phyloP scores from a whole-genome alignment of 1,284 basidiomycete species.

The Malassezia yamatoensis region DNA sequence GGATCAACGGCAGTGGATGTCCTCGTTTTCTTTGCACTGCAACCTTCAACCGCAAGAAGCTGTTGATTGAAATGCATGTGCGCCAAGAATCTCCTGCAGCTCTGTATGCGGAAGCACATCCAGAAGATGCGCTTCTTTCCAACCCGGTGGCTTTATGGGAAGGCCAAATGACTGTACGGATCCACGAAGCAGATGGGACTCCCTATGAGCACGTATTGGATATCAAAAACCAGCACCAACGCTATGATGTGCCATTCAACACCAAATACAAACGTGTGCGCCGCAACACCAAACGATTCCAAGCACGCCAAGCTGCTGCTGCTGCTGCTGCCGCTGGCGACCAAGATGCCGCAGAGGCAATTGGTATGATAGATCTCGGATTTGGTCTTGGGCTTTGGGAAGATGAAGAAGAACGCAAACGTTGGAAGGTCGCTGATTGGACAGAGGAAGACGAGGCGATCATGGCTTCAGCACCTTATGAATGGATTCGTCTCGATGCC shows the following conservation, averaged over 20 bases:
- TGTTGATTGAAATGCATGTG: conserved; percentile 92
- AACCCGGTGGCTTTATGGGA: conserved; percentile 51
- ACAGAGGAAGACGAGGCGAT: conserved; percentile 86
- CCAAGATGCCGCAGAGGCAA: conserved; percentile 71
- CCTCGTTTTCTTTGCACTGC: conserved; percentile 81
- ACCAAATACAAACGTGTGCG: conserved; percentile 98
- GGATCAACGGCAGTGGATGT: conserved; percentile 96
- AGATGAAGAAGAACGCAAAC: conserved; percentile 62
- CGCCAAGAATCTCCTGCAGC: conserved; percentile 72
- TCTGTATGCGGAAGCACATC: conserved; percentile 32
- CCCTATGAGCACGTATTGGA: conserved; percentile 97
- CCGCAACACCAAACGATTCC: conserved; percentile 83
- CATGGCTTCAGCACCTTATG: conserved; percentile 77
- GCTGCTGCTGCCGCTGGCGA: conserved; percentile 70
- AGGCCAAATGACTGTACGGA: conserved; percentile 94
- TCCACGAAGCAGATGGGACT: conserved; percentile 96
- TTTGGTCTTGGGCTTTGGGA: conserved; percentile 97
- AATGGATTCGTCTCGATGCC: conserved; percentile 98
- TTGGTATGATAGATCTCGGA: conserved; percentile 85
- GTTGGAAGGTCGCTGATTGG: conserved; percentile 87
- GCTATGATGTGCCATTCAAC: conserved; percentile 95
- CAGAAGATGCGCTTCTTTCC: conserved; percentile 36
- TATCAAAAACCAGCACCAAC: conserved; percentile 72
- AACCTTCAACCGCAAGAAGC: conserved; percentile 92
- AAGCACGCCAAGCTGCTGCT: conserved; percentile 83